These are phyloP conservation scores for Colletotrichum lentis DNA, from an alignment of 2,329 filamentous ascomycete genomes.

Conservation along the genomic window DNA sequence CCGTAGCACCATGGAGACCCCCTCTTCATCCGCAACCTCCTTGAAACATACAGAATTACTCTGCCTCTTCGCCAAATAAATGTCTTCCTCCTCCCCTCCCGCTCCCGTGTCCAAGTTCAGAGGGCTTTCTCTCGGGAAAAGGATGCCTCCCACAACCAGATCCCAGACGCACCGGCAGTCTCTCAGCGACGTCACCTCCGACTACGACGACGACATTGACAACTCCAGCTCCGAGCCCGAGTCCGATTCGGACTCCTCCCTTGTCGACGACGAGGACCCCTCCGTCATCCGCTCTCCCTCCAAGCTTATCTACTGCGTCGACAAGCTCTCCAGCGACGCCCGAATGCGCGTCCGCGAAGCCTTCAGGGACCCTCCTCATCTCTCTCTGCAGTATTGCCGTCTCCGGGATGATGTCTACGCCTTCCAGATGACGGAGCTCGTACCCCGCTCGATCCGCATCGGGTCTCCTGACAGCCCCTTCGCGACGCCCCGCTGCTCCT, in stretches of 20 bases:
- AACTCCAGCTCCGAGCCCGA: conserved; percentile 19
- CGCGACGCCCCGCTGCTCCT: conserved; percentile 58
- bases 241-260: conserved; percentile 43
- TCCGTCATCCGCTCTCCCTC: conserved; percentile 50
- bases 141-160: conserved; percentile 49
- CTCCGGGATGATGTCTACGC: conserved; percentile 59
- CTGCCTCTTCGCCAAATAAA: conserved; percentile 17
- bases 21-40: conserved; percentile 9
- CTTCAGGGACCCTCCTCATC: conserved; percentile 58
- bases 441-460: conserved; percentile 61
- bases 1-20: conserved; percentile 30
- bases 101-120: conserved; percentile 49
- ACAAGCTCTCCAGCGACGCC: conserved; percentile 49
- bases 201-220: conserved; percentile 41
- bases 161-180: conserved; percentile 44
- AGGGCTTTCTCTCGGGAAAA: conserved; percentile 52
- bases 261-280: conserved; percentile 45
- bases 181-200: conserved; percentile 39
- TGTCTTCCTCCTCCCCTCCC: conserved; percentile 45
- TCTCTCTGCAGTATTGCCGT: conserved; percentile 60
- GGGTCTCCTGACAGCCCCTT: conserved; percentile 52
- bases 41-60: conserved; percentile 27
- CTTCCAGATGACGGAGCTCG: conserved; percentile 64
- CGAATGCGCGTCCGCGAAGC: conserved; percentile 54
- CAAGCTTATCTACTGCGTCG: conserved; percentile 52